A percentile compares a stretch with the other conserved stretches of the same genome.
These are phyloP conservation scores for Botrytis medusae DNA, from an alignment of 2,329 filamentous ascomycete genomes.

Conservation along the genomic window DNA sequence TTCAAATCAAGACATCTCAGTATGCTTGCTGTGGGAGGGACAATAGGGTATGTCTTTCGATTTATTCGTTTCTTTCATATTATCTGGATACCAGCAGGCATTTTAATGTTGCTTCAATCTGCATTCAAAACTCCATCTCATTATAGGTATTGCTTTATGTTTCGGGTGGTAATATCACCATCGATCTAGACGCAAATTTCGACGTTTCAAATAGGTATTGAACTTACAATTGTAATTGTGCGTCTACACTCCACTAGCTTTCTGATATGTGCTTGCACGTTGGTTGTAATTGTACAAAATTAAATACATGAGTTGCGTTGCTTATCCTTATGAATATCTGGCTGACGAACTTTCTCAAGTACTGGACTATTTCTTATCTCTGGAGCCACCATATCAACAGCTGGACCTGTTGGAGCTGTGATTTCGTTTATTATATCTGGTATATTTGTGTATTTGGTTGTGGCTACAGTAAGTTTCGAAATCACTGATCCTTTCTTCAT, in stretches of 20 bases:
- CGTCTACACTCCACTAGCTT: too few species aligned
- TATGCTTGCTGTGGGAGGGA: conserved; percentile 12
- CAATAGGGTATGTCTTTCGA: not conserved
- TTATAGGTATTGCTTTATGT: not conserved
- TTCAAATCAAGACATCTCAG: conserved; percentile 5
- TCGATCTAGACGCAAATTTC: not conserved
- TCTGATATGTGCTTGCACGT: not conserved
- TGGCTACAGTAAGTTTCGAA: conserved; percentile 1
- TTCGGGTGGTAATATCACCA: not conserved
- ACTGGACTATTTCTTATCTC: conserved; percentile 11
- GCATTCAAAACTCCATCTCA: not conserved
- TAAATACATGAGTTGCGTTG: not conserved
- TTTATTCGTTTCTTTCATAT: not conserved
- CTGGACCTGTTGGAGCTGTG: not conserved
- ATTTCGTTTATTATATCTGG: conserved; percentile 6
- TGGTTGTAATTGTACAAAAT: too few species aligned
- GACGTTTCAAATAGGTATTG: not conserved
- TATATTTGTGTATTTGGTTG: conserved; percentile 14
- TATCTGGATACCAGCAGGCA: not conserved
- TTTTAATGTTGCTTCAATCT: not conserved
- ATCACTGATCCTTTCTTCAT: too few species aligned
- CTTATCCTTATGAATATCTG: not conserved
- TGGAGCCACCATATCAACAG: conserved; percentile 11
- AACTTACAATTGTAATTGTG: not conserved
- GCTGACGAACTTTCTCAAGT: not conserved